Base-by-base conservation (phyloP, 805 yeast genomes). In the Saccharomycopsis lassenensis region DNA sequence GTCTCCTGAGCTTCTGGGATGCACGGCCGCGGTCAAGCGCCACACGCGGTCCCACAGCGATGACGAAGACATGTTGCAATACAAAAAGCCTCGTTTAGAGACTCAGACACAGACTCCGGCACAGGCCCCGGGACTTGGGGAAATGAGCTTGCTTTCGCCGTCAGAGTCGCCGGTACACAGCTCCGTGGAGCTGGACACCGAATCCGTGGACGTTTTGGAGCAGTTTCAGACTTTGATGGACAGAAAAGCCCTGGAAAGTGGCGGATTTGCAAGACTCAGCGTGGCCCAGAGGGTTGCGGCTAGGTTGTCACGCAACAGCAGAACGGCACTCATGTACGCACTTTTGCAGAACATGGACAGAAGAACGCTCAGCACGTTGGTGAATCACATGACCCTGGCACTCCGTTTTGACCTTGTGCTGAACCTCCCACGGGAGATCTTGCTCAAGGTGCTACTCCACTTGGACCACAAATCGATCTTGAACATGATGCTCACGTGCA, bases 331-430 rank as follows among this genome's bases (percentile, higher is more conserved):
- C 45, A 62, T 68, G 19, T 72, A 62, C 55, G 64, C 64, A 41
- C 53, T 83, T 30, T 55, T 84, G 22, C 74, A 72, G 41, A 62
- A 64, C 36, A 65, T 76, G 29, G 72, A 75, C 46, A 62, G 91
- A 35, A 52, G 68, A 14, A 65, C 82, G 4, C 61, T 85, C 35
- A 75, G 85, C 31, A 62, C 77, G 8, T 56, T 85, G 35, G 64
- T 69, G 21, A 64, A 67, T 10, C 48, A 67, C 2, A 61, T 83
- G 10, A 65, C 66, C 20, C 54, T 58, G 5, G 67, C 74, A 7
- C 65, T 91, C 49, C 71, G 74, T 46, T 71, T 89, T 49, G 97
- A 91, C 50, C 57, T 91, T 27, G 54, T 89, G 7, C 52, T 74
- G 8, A 58, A 68, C 31, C 58, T 91, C 21, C 98, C 98, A 0